Base-by-base conservation (phyloP, 495 filamentous ascomycete genomes). In the Penicillium arizonense region DNA sequence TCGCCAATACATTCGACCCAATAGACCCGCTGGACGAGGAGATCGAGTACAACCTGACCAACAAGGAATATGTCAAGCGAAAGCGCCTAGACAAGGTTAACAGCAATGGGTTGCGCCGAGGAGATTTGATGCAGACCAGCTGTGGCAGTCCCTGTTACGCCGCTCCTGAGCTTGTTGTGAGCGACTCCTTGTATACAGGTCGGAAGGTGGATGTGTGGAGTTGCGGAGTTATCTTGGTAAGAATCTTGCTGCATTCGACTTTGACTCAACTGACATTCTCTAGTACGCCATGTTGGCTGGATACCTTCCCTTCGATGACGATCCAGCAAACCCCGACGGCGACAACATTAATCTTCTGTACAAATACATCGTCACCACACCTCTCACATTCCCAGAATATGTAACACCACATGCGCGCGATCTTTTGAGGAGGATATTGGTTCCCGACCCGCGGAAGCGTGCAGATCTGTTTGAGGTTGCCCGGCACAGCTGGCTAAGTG, bases 271-370 rank as follows among this genome's bases (percentile, higher is more conserved):
- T 51, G 37, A 62, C 33, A 16, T 41, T 42, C 20, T 44, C 11
- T 62, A 98, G 94, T 99, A 97, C 72, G 94, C 94, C 35, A 99
- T 99, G 94, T 79, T 99, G 48, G 94, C 94, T 10, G 94, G 94
- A 28, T 99, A 97, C 69, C 79, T 99, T n/a, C 94, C 94, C 4
- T 99, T 99, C 65, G 94, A 99, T 63, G 94, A 99, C 62, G 94
- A 99, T 62, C 94, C 94, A 54, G 95, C 92, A 35, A 99, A 99
- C 63, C 94, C 94, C 4, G 94, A 99, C 73, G 94, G 94, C 39
- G 94, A 99, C 59, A 99, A 99, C 64, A 99, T 99, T 77, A 99
- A 97, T 69, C 78, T 97, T 5, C 79, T 99, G 45, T 99, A 99
- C 78, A 97, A 96, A 74, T 99, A 99, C 74, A 99, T 99, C 58